Base-by-base conservation (phyloP, 176 grass and related monocot genomes). In the Avena eriantha region DNA sequence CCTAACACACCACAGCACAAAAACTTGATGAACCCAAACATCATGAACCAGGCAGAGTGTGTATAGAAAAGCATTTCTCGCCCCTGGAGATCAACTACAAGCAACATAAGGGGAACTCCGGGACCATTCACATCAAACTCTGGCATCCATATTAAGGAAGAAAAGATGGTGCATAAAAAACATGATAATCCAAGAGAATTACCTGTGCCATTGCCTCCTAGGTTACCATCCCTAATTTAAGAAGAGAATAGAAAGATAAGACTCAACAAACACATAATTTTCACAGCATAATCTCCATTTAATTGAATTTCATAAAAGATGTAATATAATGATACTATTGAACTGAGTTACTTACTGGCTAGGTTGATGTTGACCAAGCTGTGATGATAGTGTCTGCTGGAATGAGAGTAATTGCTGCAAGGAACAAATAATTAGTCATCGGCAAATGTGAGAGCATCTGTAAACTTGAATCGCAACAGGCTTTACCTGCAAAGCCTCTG, bases 401-500 rank as follows among this genome's bases (percentile, higher is more conserved):
- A 97, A 94, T 43, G 92, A 88, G 79, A 99, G 81, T 71, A 99
- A 76, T 97, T 97, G 94, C 97, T 99, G 83, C 58, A 69, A 70
- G 19, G 56, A 69, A 22, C 39, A 73, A 7, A 60, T 12, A 82
- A 29, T 83, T 75, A 86, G 72, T 70, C 4, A 65, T 56, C 49
- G 26, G 47, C 46, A 41, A 11, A 66, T n/a, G 68, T 74, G 47
- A 50, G 10, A 19, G 67, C 45, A 84, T 0, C 31, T 65, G 58
- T 22, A 82, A 13, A n/a, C 24, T 68, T 84, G 73, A 47, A 84
- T 75, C 0, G 4, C 69, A 86, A 58, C 12, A 31, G 31, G 63
- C 31, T 33, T 70, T 92, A 92, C 96, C 93, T 95, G 93, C 92
- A 98, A 84, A 46, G 91, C 92, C 59, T 98, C 96, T 80, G 96